These are phyloP conservation scores for Wallacemonas sp. DNA, from an alignment of 208 protist species.

Conservation along the genomic window DNA sequence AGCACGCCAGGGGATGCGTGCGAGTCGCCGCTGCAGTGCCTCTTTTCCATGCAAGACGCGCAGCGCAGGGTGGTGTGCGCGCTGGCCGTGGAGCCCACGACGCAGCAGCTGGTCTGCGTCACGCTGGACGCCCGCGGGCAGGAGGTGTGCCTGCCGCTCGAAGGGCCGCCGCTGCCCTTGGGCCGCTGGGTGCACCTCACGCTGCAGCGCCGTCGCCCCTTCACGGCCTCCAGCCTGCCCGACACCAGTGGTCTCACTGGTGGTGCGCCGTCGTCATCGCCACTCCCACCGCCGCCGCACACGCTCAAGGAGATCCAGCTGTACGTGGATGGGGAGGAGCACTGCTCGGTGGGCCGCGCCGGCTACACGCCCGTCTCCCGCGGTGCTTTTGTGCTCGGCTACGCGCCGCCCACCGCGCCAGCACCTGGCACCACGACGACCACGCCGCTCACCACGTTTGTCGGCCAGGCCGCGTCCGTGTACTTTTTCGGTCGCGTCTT, in stretches of 20 bases:
- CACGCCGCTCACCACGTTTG: constrained; percentile 32
- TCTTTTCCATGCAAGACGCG: constrained; percentile 47
- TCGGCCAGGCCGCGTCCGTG: constrained; percentile 65
- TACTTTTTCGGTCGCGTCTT: constrained; percentile 68
- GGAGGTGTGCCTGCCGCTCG: constrained; percentile 20
- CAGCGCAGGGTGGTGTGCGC: constrained; percentile 34
- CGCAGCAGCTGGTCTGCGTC: neutral
- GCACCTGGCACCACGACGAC: neutral
- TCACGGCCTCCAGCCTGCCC: constrained; percentile 18
- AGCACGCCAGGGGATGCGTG: no score
- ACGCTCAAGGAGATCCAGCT: constrained; percentile 37
- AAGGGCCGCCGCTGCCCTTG: constrained; percentile 18
- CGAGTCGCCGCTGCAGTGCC: constrained; percentile 26
- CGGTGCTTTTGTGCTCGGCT: constrained; percentile 35
- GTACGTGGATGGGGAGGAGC: constrained; percentile 53
- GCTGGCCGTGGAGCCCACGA: constrained; percentile 24
- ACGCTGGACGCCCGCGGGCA: constrained; percentile 22
- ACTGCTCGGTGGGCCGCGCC: constrained; percentile 27
- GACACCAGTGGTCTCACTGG: no score
- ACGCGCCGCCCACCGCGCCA: neutral
- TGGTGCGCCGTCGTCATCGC: no score
- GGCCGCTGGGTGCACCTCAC: constrained; percentile 41
- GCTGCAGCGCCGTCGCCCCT: constrained; percentile 32
- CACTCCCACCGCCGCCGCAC: no score
- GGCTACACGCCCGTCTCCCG: constrained; percentile 52